These are phyloP conservation scores for Glaciozyma antarctica DNA, from an alignment of 768 basidiomycete species.

Conservation along the genomic window DNA sequence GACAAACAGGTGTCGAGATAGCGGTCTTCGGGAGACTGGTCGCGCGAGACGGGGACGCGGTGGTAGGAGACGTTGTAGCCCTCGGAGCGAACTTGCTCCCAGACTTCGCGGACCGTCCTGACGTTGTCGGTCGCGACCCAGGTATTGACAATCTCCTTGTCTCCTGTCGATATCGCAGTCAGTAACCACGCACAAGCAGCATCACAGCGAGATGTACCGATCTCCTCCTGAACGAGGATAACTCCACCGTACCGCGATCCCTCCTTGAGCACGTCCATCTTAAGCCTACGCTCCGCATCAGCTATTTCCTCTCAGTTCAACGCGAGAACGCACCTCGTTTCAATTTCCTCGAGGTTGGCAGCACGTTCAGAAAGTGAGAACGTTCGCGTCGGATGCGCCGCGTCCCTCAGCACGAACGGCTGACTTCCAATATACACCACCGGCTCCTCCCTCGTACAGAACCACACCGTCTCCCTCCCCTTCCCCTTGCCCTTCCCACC, in stretches of 20 bases:
- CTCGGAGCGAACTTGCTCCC: slow-evolving; percentile 62
- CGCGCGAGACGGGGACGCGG: slow-evolving; percentile 89
- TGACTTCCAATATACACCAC: slow-evolving; percentile 67
- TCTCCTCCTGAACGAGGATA: slow-evolving; percentile 85
- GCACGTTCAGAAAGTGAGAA: slow-evolving; percentile 81
- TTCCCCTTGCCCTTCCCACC: neutral
- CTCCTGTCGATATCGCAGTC: slow-evolving; percentile 38
- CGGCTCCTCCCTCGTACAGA: slow-evolving; percentile 93
- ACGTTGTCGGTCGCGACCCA: slow-evolving; percentile 94
- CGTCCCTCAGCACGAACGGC: slow-evolving; percentile 85
- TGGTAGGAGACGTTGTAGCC: slow-evolving; percentile 81
- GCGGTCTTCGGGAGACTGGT: slow-evolving; percentile 89
- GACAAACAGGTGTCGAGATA: slow-evolving; percentile 77
- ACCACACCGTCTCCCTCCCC: slow-evolving; percentile 58
- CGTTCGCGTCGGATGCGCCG: slow-evolving; percentile 65
- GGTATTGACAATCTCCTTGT: slow-evolving; percentile 72
- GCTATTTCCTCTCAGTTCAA: neutral
- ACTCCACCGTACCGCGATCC: slow-evolving; percentile 76
- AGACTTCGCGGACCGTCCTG: slow-evolving; percentile 78
- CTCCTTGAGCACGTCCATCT: slow-evolving; percentile 83
- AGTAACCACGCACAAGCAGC: neutral
- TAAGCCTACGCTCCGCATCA: slow-evolving; percentile 50
- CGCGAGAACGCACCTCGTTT: slow-evolving; percentile 37
- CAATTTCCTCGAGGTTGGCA: slow-evolving; percentile 88
- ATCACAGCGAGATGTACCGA: slow-evolving; percentile 38